Conservation (phyloP, 352 stramenopile genomes). For the Globisporangium megalacanthum region DNA sequence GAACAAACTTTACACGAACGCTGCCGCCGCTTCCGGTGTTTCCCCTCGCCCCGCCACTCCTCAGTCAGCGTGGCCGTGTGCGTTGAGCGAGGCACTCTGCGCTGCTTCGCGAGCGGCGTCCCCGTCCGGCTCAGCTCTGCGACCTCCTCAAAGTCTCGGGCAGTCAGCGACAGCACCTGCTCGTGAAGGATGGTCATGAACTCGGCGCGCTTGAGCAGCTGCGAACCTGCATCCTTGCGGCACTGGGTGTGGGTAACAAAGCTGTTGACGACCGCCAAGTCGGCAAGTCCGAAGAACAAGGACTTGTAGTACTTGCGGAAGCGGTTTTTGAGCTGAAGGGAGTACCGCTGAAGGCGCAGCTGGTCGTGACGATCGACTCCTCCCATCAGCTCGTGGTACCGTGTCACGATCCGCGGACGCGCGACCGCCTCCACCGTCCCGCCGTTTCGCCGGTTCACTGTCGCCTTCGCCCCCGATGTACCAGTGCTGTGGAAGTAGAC, state of each 20-base stretch:
- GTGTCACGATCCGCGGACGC: neutral
- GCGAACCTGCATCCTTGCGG: neutral
- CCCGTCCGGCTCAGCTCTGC: no score
- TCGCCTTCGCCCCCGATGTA: neutral
- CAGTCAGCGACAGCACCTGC: neutral
- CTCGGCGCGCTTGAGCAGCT: neutral
- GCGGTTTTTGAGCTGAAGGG: neutral
- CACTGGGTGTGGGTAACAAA: neutral
- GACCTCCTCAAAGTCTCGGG: no score
- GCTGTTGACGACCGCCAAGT: neutral
- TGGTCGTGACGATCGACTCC: neutral
- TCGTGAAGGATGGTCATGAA: neutral
- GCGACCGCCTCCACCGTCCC: neutral
- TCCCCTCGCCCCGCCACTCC: no score
- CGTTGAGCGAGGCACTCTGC: neutral
- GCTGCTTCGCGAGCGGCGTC: no score
- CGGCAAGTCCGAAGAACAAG: neutral
- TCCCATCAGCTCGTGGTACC: neutral
- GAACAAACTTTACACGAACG: no score
- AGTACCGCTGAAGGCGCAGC: neutral
- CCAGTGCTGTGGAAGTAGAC: neutral
- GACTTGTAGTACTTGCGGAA: constrained; percentile 3
- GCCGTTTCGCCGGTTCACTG: neutral
- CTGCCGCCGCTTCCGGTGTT: no score
- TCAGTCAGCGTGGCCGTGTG: no score